Evolutionary conservation across 2,329 filamentous ascomycete species (phyloP).

Genomic region (Fonsecaea multimorphosa): DNA sequence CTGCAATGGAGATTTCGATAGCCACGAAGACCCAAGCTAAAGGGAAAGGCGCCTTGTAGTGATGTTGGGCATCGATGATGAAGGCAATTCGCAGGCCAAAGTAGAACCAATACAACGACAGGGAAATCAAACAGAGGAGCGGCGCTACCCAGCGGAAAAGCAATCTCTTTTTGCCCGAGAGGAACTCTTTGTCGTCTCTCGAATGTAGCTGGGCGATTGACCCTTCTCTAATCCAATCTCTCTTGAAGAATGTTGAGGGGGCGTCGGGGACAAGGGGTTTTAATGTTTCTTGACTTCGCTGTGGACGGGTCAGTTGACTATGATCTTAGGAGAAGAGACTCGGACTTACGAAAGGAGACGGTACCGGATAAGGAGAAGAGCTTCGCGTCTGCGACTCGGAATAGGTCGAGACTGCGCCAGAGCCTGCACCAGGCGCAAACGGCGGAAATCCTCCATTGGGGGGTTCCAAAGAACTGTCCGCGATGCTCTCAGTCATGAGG

Average conservation of each 20-base stretch:
- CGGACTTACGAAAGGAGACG: conserved; percentile 44
- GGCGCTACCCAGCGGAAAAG: conserved; percentile 45
- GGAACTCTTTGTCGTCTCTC: conserved; percentile 48
- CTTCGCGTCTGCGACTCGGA: conserved; percentile 35
- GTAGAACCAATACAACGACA: conserved; percentile 52
- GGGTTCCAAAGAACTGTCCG: conserved; percentile 26
- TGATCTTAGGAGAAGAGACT: conserved; percentile 10
- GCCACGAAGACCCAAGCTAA: conserved; percentile 65
- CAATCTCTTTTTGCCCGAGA: conserved; percentile 48
- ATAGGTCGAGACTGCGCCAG: conserved; percentile 30
- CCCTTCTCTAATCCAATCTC: conserved; percentile 48
- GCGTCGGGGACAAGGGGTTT: conserved; percentile 44
- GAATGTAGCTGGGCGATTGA: conserved; percentile 46
- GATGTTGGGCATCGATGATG: conserved; percentile 59
- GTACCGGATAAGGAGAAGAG: conserved; percentile 41
- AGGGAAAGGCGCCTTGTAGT: conserved; percentile 50
- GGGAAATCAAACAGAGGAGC: conserved; percentile 46
- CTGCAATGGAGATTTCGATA: conserved; percentile 56
- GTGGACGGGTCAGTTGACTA: conserved; percentile 38
- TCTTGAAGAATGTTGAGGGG: conserved; percentile 41
- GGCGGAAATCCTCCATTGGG: conserved; percentile 23
- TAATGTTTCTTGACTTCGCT: conserved; percentile 46
- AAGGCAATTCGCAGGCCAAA: conserved; percentile 60
- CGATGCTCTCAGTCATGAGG: conserved; percentile 28
- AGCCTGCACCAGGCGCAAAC: conserved; percentile 33